A percentile compares a stretch with the other conserved stretches of the same genome.
These are phyloP conservation scores for Phlyctochytrium planicorne DNA, from an alignment of 192 early-diverging fungal species.

Conservation along the genomic window DNA sequence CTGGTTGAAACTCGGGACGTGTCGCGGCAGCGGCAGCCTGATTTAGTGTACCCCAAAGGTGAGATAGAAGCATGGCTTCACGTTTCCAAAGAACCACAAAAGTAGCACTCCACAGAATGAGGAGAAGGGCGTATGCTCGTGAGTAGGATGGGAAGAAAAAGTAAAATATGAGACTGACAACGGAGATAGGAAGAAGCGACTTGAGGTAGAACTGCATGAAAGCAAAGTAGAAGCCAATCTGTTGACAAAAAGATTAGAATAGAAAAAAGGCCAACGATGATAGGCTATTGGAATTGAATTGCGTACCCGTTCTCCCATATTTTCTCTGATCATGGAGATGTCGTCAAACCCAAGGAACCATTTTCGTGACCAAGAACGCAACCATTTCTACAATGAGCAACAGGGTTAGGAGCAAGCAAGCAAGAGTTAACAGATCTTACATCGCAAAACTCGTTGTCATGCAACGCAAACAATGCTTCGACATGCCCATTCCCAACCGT, in stretches of 20 bases:
- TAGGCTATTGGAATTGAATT: no score
- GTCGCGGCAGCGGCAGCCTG: conserved; percentile 58
- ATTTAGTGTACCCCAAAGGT: conserved; percentile 73
- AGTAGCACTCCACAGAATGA: conserved; percentile 54
- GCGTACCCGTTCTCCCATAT: conserved; percentile 93
- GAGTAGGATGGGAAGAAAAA: conserved; percentile 56
- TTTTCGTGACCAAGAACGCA: conserved; percentile 76
- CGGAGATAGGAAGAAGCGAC: conserved; percentile 69
- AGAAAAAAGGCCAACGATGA: no score
- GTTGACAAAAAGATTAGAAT: no score
- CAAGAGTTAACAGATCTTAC: no score
- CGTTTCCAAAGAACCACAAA: conserved; percentile 85
- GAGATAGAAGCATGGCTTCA: conserved; percentile 68
- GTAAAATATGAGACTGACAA: conserved; percentile 62
- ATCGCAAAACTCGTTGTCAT: conserved; percentile 2
- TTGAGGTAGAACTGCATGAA: conserved; percentile 88
- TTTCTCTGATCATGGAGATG: conserved; percentile 69
- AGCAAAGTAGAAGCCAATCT: conserved; percentile 91
- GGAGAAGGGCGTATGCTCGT: conserved; percentile 60
- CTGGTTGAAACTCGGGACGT: conserved; percentile 70
- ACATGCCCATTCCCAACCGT: conserved; percentile 47
- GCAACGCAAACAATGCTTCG: conserved; percentile 49
- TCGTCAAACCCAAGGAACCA: conserved; percentile 74
- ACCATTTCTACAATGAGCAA: no score
- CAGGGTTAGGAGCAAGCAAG: no score